Evolutionary conservation across 2,329 filamentous ascomycete genomes (phyloP).

Genomic region (Hawksworthiomyces lignivorus): DNA sequence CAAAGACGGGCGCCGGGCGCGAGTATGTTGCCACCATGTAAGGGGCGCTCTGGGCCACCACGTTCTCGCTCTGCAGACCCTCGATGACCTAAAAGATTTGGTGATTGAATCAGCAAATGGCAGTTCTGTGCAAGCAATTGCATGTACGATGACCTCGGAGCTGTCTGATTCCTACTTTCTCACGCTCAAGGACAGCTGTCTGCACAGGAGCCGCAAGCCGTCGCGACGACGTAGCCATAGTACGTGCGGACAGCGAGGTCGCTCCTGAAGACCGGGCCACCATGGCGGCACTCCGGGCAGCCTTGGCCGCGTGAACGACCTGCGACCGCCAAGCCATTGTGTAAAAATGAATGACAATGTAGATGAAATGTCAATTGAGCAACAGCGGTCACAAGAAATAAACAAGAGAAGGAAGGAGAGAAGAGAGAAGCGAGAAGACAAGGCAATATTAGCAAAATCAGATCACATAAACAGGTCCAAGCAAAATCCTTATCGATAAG

Average conservation of each 20-base stretch:
- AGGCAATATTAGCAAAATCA: slow-evolving; percentile 4
- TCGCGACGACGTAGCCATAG: neutral
- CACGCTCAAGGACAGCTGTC: neutral
- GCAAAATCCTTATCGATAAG: slow-evolving; percentile 11
- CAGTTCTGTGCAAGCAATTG: too few species aligned
- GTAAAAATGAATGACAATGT: too few species aligned
- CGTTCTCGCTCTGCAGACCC: slow-evolving; percentile 47
- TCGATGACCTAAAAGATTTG: neutral
- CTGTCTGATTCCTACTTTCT: too few species aligned
- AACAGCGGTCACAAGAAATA: neutral
- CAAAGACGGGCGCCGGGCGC: slow-evolving; percentile 82
- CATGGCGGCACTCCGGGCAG: slow-evolving; percentile 5
- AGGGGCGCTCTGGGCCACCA: slow-evolving; percentile 67
- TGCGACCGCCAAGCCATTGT: slow-evolving; percentile 13
- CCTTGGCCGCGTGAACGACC: slow-evolving; percentile 9
- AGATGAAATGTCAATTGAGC: too few species aligned
- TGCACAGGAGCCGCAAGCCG: neutral
- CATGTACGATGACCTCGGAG: too few species aligned
- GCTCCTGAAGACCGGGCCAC: neutral
- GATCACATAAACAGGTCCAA: neutral
- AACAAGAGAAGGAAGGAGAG: neutral
- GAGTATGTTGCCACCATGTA: slow-evolving; percentile 97
- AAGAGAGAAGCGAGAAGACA: neutral
- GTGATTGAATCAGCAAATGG: too few species aligned
- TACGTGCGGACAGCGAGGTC: neutral